A percentile compares a stretch with the other conserved stretches of the same genome.
Conservation (phyloP, 108 stramenopile genomes). For the Heterococcus sp. region DNA sequence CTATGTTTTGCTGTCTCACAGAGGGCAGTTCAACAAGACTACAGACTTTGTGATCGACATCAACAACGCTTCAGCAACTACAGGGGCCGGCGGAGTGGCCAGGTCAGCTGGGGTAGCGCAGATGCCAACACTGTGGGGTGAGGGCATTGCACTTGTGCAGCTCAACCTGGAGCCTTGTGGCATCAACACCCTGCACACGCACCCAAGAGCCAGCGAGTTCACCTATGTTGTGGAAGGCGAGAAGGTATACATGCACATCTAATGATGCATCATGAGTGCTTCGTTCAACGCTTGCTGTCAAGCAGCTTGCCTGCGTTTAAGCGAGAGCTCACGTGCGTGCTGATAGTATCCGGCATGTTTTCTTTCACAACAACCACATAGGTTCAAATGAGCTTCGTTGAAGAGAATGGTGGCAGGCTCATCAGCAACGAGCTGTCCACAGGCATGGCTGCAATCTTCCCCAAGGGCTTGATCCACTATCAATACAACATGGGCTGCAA, state of each 20-base stretch:
- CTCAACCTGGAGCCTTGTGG: neutral
- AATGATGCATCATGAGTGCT: too few relatives aligned
- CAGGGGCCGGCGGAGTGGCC: neutral
- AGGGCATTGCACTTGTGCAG: neutral
- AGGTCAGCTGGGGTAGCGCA: neutral
- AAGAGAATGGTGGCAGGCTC: neutral
- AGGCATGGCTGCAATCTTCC: slow-evolving; percentile 23
- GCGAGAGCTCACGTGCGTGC: too few relatives aligned
- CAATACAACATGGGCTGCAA: neutral
- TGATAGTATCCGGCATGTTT: too few relatives aligned
- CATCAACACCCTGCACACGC: neutral
- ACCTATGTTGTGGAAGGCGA: neutral
- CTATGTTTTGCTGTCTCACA: too few relatives aligned
- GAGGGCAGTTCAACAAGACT: neutral
- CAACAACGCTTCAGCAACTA: neutral
- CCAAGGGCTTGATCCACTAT: slow-evolving; percentile 16
- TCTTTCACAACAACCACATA: neutral
- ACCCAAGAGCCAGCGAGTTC: neutral
- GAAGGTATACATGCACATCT: too few relatives aligned
- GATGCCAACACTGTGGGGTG: neutral
- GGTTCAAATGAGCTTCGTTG: neutral
- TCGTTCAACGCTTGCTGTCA: too few relatives aligned
- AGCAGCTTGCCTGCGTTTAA: too few relatives aligned
- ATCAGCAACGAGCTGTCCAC: neutral
- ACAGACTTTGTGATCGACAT: neutral